Conservation (phyloP, 2,329 filamentous ascomycete species). For the Emydomyces testavorans region DNA sequence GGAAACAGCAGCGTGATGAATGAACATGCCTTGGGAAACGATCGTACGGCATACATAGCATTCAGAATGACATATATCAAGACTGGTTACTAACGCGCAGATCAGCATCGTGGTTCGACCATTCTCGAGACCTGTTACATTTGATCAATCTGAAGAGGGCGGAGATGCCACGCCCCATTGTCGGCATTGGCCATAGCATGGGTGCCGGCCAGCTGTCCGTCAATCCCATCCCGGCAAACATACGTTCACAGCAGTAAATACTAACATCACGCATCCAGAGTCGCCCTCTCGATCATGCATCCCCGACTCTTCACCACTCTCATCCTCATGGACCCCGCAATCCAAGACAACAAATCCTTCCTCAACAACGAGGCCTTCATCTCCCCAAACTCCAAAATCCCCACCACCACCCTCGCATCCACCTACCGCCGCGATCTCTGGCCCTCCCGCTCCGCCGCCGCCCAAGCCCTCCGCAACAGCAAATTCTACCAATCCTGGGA, state of each 20-base stretch:
- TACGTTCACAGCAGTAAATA: not conserved
- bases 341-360: slow-evolving; percentile 39
- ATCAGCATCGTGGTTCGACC: slow-evolving; percentile 72
- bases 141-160: slow-evolving; percentile 73
- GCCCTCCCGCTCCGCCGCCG: slow-evolving; percentile 62
- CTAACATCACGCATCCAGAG: slow-evolving; percentile 23
- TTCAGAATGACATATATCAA: not conserved
- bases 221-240: too few species aligned
- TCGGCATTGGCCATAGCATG: slow-evolving; percentile 84
- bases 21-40: slow-evolving; percentile 63
- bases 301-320: slow-evolving; percentile 67
- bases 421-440: slow-evolving; percentile 66
- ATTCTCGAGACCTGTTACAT: slow-evolving; percentile 70
- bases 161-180: slow-evolving; percentile 66
- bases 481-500: slow-evolving; percentile 80
- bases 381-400: slow-evolving; percentile 21
- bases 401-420: slow-evolving; percentile 44
- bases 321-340: slow-evolving; percentile 74
- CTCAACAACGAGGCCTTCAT: slow-evolving; percentile 35
- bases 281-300: slow-evolving; percentile 61
- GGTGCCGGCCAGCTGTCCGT: slow-evolving; percentile 58
- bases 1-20: slow-evolving; percentile 70
- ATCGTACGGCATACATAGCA: slow-evolving; percentile 48
- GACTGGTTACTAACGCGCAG: slow-evolving; percentile 16
- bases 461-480: slow-evolving; percentile 52